Evolutionary conservation across 2,329 filamentous ascomycete genomes (phyloP), one percentile per base, ranked within the genome.

Genomic region (Alternaria triticina): DNA sequence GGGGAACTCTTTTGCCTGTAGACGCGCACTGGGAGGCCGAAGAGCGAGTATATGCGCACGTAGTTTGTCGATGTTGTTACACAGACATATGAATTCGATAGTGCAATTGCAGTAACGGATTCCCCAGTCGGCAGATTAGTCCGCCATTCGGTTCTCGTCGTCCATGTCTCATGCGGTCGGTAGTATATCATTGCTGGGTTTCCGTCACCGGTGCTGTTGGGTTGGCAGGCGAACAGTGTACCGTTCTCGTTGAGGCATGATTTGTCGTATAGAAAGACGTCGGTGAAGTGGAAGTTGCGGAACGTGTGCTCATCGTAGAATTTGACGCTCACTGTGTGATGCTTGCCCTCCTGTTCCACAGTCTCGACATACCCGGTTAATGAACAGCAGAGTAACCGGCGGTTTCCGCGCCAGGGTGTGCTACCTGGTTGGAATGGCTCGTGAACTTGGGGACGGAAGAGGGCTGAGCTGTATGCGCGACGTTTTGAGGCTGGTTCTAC

Each of bases 131-230:
- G 96, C n/a, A 99, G 82, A 67, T 91, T 86, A 0, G 91, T 97
- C 54, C 93, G 89, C 94, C 95, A 98, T 80, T 99, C 96, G 20
- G 89, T 88, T 55, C 96, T 87, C 54, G 92, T 87, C 3, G 94
- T 97, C 96, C 96, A 99, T 1, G 93, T 96, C 82, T 99, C 95
- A 76, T 99, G 96, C 0, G 96, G 96, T 7, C 96, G 89, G 80
- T 98, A 99, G 81, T 97, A 97, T n/a, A 99, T 88, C 30, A 89
- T 90, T 5, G 95, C 92, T 3, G 92, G 89, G 61, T 89, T 88
- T 8, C 83, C 84, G 1, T 74, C 73, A 27, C 71, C 72, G 8
- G 70, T 71, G 30, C 62, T 67, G 30, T 81, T 80, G 1, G 93
- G 89, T 22, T 90, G 91, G 64, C 92, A 95, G 1, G 94, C 91